Conservation (phyloP, 805 yeast species). For the Blastobotrys mokoenaii region DNA sequence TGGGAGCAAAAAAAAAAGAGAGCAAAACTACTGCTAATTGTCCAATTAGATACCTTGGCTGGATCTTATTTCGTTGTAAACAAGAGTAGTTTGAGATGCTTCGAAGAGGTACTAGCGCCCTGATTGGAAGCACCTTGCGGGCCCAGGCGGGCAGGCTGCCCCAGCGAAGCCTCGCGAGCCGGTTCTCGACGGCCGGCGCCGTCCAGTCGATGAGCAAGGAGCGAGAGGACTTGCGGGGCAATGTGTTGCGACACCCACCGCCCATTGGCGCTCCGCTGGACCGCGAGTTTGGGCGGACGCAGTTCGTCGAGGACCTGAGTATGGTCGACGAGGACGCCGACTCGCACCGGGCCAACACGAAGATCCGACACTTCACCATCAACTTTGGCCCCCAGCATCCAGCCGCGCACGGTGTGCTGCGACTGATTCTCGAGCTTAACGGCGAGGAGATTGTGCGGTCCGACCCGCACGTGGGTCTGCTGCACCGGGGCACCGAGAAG, state of each 20-base stretch:
- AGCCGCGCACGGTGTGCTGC: slow-evolving; percentile 88
- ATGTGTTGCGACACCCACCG: slow-evolving; percentile 3
- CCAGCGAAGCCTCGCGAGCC: not conserved
- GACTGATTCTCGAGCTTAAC: slow-evolving; percentile 75
- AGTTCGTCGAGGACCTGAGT: slow-evolving; percentile 26
- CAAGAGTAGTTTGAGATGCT: not conserved
- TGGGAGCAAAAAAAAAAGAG: not conserved
- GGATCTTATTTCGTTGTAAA: not conserved
- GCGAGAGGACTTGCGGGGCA: slow-evolving; percentile 5
- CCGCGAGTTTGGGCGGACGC: slow-evolving; percentile 24
- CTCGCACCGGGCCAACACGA: slow-evolving; percentile 23
- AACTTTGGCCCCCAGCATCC: slow-evolving; percentile 94
- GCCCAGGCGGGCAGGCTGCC: not conserved
- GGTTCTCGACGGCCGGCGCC: not conserved
- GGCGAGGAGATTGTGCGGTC: slow-evolving; percentile 84
- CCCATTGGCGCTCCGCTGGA: slow-evolving; percentile 29
- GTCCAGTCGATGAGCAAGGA: not conserved
- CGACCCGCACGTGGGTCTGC: slow-evolving; percentile 82
- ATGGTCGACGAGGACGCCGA: slow-evolving; percentile 13
- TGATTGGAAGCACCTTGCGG: not conserved
- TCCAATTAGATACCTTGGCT: no score
- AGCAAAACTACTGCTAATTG: not conserved
- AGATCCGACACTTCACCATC: slow-evolving; percentile 80
- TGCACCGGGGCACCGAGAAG: slow-evolving; percentile 86
- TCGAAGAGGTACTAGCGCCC: slow-evolving; percentile 3